Evolutionary conservation across 2,329 filamentous ascomycete genomes (phyloP), one percentile per base, ranked within the genome.

Genomic region (Cladophialophora bantiana): DNA sequence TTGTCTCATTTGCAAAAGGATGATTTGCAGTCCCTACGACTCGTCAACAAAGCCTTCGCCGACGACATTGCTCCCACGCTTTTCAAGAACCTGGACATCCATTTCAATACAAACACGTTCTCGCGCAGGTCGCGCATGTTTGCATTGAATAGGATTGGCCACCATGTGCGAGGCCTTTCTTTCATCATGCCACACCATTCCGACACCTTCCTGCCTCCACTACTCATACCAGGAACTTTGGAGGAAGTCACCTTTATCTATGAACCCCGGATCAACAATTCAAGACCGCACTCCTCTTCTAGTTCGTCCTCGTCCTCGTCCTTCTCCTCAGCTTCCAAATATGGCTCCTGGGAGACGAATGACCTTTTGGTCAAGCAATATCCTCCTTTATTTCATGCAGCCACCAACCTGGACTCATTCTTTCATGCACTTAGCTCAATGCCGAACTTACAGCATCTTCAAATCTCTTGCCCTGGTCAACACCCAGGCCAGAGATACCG

Each of bases 351-450:
- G 73, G 90, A 92, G 74, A 87, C 95, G 74, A 93, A 89, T 68
- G 90, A 94, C 75, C 85, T 96, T 66, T 84, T 96, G 68, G 91
- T 92, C 13, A 88, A 92, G 75, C 93, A 96, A 79, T 96, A 96
- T 74, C 92, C 92, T 60, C 92, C 93, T 5, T 81, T 96, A 2
- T 96, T 96, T 80, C 93, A 97, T 75, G 91, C 93, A 6, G 91
- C 93, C 7, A 94, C 92, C 68, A 95, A 97, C 75, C 90, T 96
- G 6, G 87, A 91, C 4, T 91, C 91, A 45, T 96, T 97, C 80
- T 89, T 94, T 73, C 85, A 88, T 70, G 91, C 91, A 57, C 83
- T 96, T 75, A 85, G 85, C 40, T 82, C 88, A 69, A 78, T 96
- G 74, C 81, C 86, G 65, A 90, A 89, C 73, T 82, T 97, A 73